Percentiles rank a stretch among this genome's conserved stretches.
Evolutionary conservation across 305 asterid species (phyloP).

Genomic region (Petunia hybrid): DNA sequence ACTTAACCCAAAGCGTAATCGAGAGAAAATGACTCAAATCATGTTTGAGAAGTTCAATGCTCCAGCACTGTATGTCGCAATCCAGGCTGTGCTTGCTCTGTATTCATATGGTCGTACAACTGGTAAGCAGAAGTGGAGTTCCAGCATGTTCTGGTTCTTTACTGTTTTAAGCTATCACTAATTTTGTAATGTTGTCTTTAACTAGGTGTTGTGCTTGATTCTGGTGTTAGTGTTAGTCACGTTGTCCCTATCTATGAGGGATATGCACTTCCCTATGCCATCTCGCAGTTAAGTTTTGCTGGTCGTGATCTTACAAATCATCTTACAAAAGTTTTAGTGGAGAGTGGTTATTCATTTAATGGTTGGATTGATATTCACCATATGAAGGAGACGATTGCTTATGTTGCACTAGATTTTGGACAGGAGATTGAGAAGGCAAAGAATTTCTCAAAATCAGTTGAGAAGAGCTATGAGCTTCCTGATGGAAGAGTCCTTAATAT

Average conservation of each 20-base stretch:
- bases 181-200: not conserved
- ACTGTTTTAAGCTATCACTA: not conserved
- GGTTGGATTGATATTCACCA: not conserved
- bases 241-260: not conserved
- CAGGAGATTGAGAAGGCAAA: not conserved
- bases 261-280: not conserved
- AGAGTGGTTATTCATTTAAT: not conserved
- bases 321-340: not conserved
- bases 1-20: not conserved
- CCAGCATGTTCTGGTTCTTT: not conserved
- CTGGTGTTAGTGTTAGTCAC: not conserved
- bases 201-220: not conserved
- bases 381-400: slow-evolving; percentile 9
- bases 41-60: not conserved
- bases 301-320: not conserved
- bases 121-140: not conserved
- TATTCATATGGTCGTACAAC: not conserved
- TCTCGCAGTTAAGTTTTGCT: not conserved
- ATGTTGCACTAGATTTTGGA: not conserved
- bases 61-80: not conserved
- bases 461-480: too few relatives aligned
- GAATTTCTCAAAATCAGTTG: not conserved
- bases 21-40: not conserved
- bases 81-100: not conserved
- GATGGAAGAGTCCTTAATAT: not conserved